These are phyloP conservation scores for Kalaharituber pfeilii DNA, from an alignment of 2,329 filamentous ascomycete genomes.

Conservation along the genomic window DNA sequence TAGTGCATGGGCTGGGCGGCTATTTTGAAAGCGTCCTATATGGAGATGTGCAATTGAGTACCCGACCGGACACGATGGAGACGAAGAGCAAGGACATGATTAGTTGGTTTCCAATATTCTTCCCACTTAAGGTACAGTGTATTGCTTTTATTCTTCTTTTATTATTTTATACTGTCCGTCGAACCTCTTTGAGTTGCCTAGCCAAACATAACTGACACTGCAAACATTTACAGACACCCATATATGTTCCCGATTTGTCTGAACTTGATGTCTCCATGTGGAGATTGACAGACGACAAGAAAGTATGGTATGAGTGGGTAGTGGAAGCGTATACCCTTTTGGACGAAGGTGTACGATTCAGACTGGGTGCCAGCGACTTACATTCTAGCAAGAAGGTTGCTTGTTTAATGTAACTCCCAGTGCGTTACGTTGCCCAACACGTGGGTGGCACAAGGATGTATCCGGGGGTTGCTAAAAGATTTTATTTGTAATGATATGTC, in stretches of 20 bases:
- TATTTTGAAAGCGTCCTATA: constrained; percentile 98
- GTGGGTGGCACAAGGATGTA: too few species aligned
- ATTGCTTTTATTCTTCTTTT: not conserved
- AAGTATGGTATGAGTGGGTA: constrained; percentile 98
- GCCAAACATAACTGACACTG: too few species aligned
- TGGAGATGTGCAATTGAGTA: constrained; percentile 67
- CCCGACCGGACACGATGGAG: constrained; percentile 79
- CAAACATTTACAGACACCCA: constrained; percentile 55
- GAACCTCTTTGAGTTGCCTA: constrained; percentile 1
- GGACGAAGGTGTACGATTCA: constrained; percentile 9
- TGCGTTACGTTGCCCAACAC: too few species aligned
- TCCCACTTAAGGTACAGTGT: constrained; percentile 65
- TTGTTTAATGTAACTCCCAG: constrained; percentile 21
- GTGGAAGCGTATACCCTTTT: constrained; percentile 52
- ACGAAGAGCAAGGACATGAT: constrained; percentile 95
- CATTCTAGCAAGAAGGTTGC: constrained; percentile 23
- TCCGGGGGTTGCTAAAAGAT: too few species aligned
- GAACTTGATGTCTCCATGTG: constrained; percentile 88
- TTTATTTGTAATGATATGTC: too few species aligned
- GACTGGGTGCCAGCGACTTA: constrained; percentile 20
- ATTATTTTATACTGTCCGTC: too few species aligned
- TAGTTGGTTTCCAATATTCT: constrained; percentile 98
- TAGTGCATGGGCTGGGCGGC: constrained; percentile 77
- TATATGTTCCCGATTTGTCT: constrained; percentile 67
- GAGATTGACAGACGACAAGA: constrained; percentile 84